Evolutionary conservation across 768 basidiomycete genomes (phyloP).

Genomic region (Podaxis mareebaensis): DNA sequence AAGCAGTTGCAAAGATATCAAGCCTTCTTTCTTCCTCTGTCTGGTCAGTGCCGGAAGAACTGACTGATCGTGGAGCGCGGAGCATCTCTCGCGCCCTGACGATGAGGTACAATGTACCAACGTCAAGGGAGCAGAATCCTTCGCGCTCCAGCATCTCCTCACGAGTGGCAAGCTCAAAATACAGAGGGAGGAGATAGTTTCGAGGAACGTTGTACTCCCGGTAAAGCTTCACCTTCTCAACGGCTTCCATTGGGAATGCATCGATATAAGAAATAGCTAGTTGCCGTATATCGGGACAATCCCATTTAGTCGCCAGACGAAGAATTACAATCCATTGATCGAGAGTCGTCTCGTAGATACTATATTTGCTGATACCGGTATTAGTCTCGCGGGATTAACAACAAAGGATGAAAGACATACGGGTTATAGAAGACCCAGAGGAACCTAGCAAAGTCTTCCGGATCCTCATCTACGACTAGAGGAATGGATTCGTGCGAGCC

Average conservation of each 20-base stretch:
- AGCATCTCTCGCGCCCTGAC: constrained; percentile 14
- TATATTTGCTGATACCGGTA: constrained; percentile 43
- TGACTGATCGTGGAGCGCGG: background rate
- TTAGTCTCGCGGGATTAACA: background rate
- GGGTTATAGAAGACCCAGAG: background rate
- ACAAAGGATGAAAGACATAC: background rate
- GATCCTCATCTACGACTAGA: constrained; percentile 3
- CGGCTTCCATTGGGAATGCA: background rate
- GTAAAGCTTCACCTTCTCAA: constrained; percentile 5
- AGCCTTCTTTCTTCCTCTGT: background rate
- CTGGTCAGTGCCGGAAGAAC: background rate
- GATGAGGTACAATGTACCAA: background rate
- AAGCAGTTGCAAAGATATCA: background rate
- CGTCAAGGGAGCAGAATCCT: constrained; percentile 6
- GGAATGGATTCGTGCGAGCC: background rate
- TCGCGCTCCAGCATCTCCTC: constrained; percentile 5
- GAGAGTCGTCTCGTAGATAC: constrained; percentile 48
- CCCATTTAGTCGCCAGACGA: constrained; percentile 52
- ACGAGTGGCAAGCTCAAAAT: constrained; percentile 6
- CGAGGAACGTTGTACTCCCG: background rate
- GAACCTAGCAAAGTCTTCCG: constrained; percentile 1
- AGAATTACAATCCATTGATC: constrained; percentile 58
- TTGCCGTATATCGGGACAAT: constrained; percentile 48
- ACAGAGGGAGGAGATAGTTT: background rate
- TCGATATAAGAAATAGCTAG: constrained; percentile 38